Evolutionary conservation across 2,329 filamentous ascomycete species (phyloP).

Genomic region (Cryphonectria carpinicola): DNA sequence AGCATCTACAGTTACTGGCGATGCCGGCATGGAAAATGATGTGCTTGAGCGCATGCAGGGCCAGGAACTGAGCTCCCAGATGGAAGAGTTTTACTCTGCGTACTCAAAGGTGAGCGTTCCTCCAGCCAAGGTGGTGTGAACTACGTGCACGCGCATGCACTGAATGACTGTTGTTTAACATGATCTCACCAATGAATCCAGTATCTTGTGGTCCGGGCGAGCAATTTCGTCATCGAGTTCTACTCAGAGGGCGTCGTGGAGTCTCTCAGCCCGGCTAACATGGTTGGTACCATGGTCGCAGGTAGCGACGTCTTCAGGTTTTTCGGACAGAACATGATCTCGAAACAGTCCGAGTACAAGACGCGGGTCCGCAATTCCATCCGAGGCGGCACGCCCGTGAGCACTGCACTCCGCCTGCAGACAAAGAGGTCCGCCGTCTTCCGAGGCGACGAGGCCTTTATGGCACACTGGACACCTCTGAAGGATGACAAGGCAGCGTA

Average conservation of each 20-base stretch:
- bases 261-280: slow-evolving; percentile 34
- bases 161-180: background rate
- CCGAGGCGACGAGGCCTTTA: slow-evolving; percentile 34
- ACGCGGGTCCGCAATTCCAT: slow-evolving; percentile 28
- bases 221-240: slow-evolving; percentile 34
- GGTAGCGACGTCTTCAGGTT: slow-evolving; percentile 36
- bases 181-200: background rate
- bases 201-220: slow-evolving; percentile 34
- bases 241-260: slow-evolving; percentile 35
- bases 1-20: slow-evolving; percentile 26
- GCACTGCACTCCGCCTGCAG: slow-evolving; percentile 35
- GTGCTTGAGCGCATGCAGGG: slow-evolving; percentile 35
- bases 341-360: slow-evolving; percentile 33
- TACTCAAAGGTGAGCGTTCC: slow-evolving; percentile 33
- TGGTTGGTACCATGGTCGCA: slow-evolving; percentile 29
- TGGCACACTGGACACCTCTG: slow-evolving; percentile 34
- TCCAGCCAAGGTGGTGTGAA: background rate
- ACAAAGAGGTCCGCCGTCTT: slow-evolving; percentile 35
- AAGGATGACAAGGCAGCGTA: slow-evolving; percentile 32
- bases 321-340: slow-evolving; percentile 35
- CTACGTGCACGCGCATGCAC: too few species aligned
- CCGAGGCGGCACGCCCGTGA: slow-evolving; percentile 39
- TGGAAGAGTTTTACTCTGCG: slow-evolving; percentile 37
- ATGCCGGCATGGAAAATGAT: slow-evolving; percentile 34
- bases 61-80: slow-evolving; percentile 33